Conservation (phyloP, 192 early-diverging fungal genomes). For the Dissophora ornata region DNA sequence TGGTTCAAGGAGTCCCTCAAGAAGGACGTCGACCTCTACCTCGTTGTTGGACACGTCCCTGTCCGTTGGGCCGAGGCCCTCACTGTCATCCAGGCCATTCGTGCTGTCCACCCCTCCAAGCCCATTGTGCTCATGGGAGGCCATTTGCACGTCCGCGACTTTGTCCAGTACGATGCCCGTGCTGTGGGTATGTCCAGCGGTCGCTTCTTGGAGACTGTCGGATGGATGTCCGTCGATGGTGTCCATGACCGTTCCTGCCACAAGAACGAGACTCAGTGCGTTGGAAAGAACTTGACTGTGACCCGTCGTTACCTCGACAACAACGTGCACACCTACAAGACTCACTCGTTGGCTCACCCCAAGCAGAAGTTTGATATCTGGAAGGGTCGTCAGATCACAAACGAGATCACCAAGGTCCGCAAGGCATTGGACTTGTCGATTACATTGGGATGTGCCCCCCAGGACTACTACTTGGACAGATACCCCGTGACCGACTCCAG, state of each 20-base stretch:
- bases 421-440: conserved; percentile 49
- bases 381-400: conserved; percentile 54
- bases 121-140: conserved; percentile 67
- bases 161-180: conserved; percentile 56
- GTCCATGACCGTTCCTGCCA: conserved; percentile 33
- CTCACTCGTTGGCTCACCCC: conserved; percentile 53
- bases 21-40: conserved; percentile 59
- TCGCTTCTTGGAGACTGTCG: conserved; percentile 67
- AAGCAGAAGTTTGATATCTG: conserved; percentile 43
- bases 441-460: conserved; percentile 58
- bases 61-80: conserved; percentile 58
- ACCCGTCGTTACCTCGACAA: conserved; percentile 65
- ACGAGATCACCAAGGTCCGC: conserved; percentile 47
- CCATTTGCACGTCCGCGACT: conserved; percentile 67
- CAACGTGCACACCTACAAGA: conserved; percentile 65
- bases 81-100: conserved; percentile 57
- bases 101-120: conserved; percentile 56
- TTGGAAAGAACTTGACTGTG: conserved; percentile 56
- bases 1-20: conserved; percentile 65
- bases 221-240: conserved; percentile 61
- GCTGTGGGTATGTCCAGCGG: conserved; percentile 60
- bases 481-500: conserved; percentile 48
- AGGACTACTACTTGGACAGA: conserved; percentile 60
- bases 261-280: conserved; percentile 35
- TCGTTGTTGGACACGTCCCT: conserved; percentile 62